Percentiles rank a stretch among this genome's conserved stretches.
phyloP scores from a whole-genome alignment of 164 flowering plant genomes.

The Magnolia sinica region DNA sequence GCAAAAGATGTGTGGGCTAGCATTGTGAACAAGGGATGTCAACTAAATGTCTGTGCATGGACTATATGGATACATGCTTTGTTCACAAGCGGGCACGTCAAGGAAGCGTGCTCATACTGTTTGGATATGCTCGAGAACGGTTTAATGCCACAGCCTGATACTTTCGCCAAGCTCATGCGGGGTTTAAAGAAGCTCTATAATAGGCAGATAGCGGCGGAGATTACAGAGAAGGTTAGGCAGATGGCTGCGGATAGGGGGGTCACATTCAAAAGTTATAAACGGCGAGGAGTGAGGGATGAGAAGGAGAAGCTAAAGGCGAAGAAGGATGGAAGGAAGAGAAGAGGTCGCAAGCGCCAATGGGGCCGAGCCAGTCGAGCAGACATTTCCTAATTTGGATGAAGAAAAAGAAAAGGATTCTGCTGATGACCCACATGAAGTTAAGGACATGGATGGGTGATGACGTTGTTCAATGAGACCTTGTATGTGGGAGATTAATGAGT shows the following conservation, averaged over 20 bases:
- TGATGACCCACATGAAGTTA: background rate
- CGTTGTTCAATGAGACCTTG: background rate
- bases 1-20: slow-evolving; percentile 80
- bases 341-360: slow-evolving; percentile 21
- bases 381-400: background rate
- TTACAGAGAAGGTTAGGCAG: slow-evolving; percentile 84
- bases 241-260: slow-evolving; percentile 82
- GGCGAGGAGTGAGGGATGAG: slow-evolving; percentile 78
- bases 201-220: slow-evolving; percentile 73
- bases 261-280: slow-evolving; percentile 86
- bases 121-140: slow-evolving; percentile 88
- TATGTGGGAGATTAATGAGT: background rate
- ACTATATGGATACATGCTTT: slow-evolving; percentile 93
- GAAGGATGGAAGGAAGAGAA: slow-evolving; percentile 37
- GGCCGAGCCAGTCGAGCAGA: slow-evolving; percentile 11
- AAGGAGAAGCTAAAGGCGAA: slow-evolving; percentile 63
- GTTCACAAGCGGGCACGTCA: slow-evolving; percentile 72
- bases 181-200: slow-evolving; percentile 75
- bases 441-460: background rate
- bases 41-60: slow-evolving; percentile 82
- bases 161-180: slow-evolving; percentile 89
- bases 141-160: slow-evolving; percentile 87
- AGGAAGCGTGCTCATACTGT: slow-evolving; percentile 91
- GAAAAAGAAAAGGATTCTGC: background rate
- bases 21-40: slow-evolving; percentile 59